Evolutionary conservation across 495 filamentous ascomycete species (phyloP).

Genomic region (Penicillium diatomitis): DNA sequence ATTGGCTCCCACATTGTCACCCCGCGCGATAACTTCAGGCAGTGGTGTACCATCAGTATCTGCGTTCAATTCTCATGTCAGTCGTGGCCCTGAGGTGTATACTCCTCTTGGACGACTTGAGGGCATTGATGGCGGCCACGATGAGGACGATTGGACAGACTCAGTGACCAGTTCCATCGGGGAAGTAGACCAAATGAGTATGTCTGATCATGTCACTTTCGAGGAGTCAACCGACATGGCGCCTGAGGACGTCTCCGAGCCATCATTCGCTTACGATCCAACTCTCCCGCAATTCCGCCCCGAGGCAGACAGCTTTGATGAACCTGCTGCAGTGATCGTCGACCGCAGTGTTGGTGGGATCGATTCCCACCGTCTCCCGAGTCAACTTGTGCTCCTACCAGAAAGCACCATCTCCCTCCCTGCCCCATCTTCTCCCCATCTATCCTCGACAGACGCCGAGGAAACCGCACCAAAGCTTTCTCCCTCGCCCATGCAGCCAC

Average conservation of each 20-base stretch:
- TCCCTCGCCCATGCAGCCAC: constrained; percentile 28
- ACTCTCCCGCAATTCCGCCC: constrained; percentile 65
- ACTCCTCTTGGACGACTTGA: background rate
- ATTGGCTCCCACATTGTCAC: constrained; percentile 14
- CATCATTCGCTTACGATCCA: constrained; percentile 42
- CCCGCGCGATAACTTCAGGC: constrained; percentile 9
- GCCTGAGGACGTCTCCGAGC: background rate
- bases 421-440: constrained; percentile 23
- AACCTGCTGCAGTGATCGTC: too few species aligned
- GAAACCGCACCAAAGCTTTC: constrained; percentile 29
- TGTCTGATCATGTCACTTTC: constrained; percentile 11
- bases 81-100: constrained; percentile 10
- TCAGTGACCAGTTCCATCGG: constrained; percentile 9
- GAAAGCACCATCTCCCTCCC: constrained; percentile 27
- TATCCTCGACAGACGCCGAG: constrained; percentile 30
- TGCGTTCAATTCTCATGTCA: constrained; percentile 8
- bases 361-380: constrained; percentile 8
- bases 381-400: constrained; percentile 25
- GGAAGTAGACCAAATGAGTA: constrained; percentile 6
- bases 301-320: constrained; percentile 20
- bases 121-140: constrained; percentile 4
- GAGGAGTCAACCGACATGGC: constrained; percentile 11
- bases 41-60: constrained; percentile 18
- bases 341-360: too few species aligned
- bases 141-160: constrained; percentile 10